Percentiles rank a stretch among this genome's conserved stretches.
These are phyloP conservation scores for Aegilops tauschii DNA, from an alignment of 176 grass and related monocot species.

Conservation along the genomic window DNA sequence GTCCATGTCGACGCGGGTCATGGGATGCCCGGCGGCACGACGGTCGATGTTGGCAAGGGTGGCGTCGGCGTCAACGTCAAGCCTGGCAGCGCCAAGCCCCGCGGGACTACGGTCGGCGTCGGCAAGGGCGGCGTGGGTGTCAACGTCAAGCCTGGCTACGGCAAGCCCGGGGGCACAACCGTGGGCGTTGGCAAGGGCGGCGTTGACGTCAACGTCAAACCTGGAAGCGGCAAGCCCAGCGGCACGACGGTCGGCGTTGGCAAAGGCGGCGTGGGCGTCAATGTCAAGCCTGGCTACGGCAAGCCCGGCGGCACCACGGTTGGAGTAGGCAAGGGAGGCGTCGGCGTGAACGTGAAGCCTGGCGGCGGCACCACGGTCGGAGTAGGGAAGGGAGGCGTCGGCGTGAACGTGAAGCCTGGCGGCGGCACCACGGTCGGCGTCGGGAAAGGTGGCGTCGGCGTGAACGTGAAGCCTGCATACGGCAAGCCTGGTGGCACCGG, in stretches of 20 bases:
- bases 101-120: constrained; percentile 20
- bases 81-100: constrained; percentile 32
- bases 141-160: constrained; percentile 25
- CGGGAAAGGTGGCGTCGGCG: constrained; percentile 29
- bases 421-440: constrained; percentile 39
- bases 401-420: constrained; percentile 29
- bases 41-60: constrained; percentile 38
- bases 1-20: constrained; percentile 53
- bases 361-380: neutral
- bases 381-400: constrained; percentile 17
- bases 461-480: constrained; percentile 16
- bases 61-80: constrained; percentile 36
- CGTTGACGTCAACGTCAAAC: constrained; percentile 36
- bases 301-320: constrained; percentile 46
- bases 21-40: constrained; percentile 39
- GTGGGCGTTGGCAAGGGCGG: constrained; percentile 54
- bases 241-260: constrained; percentile 24
- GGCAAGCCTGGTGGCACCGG: constrained; percentile 44
- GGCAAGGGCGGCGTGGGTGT: constrained; percentile 28
- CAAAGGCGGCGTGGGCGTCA: constrained; percentile 20
- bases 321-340: constrained; percentile 23
- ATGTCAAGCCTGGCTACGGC: constrained; percentile 36
- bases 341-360: constrained; percentile 32
- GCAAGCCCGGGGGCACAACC: constrained; percentile 36
- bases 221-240: constrained; percentile 38